Percentiles rank a stretch among this genome's conserved stretches.
Conservation (phyloP, 2,329 filamentous ascomycete species). For the Botrytis porri region DNA sequence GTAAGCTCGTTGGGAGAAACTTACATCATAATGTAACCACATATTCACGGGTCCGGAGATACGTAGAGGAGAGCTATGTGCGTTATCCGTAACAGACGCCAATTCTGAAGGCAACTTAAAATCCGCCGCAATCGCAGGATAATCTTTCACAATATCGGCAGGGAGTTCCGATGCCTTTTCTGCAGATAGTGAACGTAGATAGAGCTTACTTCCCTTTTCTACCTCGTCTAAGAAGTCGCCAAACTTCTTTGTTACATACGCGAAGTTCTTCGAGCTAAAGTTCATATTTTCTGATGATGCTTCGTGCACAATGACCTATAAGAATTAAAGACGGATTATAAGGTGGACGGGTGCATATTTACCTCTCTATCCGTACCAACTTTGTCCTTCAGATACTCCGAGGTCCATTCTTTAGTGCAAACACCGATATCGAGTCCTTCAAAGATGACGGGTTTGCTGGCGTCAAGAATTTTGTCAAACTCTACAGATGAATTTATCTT, state of each 20-base stretch:
- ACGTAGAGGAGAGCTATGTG: slow-evolving; percentile 75
- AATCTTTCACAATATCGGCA: slow-evolving; percentile 69
- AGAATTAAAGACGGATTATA: slow-evolving; percentile 23
- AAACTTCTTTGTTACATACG: slow-evolving; percentile 67
- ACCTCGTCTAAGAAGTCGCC: slow-evolving; percentile 62
- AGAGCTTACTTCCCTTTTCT: slow-evolving; percentile 59
- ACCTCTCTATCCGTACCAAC: slow-evolving; percentile 62
- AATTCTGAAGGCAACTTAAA: slow-evolving; percentile 67
- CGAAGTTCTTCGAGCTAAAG: slow-evolving; percentile 80
- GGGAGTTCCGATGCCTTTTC: slow-evolving; percentile 66
- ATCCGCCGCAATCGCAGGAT: slow-evolving; percentile 64
- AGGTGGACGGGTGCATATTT: slow-evolving; percentile 23
- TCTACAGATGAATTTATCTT: slow-evolving; percentile 50
- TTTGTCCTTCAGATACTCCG: slow-evolving; percentile 61
- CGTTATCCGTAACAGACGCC: slow-evolving; percentile 53
- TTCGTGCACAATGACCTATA: slow-evolving; percentile 70
- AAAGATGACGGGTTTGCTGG: slow-evolving; percentile 62
- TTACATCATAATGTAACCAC: slow-evolving; percentile 86
- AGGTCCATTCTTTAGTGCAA: slow-evolving; percentile 66
- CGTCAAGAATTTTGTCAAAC: slow-evolving; percentile 58
- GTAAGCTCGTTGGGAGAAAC: slow-evolving; percentile 26
- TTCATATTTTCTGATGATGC: slow-evolving; percentile 66
- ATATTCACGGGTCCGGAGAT: slow-evolving; percentile 78
- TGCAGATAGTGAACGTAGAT: slow-evolving; percentile 74
- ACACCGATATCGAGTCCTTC: slow-evolving; percentile 62